Percentiles rank a stretch among this genome's conserved stretches.
Conservation (phyloP, 768 basidiomycete species). For the Calocybe indica region DNA sequence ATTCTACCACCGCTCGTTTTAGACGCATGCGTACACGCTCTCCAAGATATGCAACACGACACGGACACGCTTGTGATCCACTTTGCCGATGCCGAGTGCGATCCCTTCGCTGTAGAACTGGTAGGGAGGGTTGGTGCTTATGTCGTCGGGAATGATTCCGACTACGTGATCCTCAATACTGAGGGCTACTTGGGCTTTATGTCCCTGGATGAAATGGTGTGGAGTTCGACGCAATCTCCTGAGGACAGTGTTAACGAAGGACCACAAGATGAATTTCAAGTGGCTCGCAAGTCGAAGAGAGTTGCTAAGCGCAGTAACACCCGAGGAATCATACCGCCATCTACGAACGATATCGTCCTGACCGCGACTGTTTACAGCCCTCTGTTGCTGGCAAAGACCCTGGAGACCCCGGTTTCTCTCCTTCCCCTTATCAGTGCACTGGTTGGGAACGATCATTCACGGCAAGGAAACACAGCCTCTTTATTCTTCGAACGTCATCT, state of each 20-base stretch:
- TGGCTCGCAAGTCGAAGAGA: conserved; percentile 46
- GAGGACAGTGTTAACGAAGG: conserved; percentile 6
- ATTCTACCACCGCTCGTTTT: conserved; percentile 70
- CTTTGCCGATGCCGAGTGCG: conserved; percentile 78
- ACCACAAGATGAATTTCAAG: conserved; percentile 36
- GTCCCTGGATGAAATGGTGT: conserved; percentile 70
- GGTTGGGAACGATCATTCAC: conserved; percentile 77
- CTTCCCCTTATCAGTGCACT: conserved; percentile 75
- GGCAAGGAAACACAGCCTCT: conserved; percentile 45
- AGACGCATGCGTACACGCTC: conserved; percentile 49
- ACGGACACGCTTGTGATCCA: conserved; percentile 44
- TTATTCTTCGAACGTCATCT: conserved; percentile 65
- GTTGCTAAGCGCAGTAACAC: conserved; percentile 34
- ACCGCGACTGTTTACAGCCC: conserved; percentile 60
- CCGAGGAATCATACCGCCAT: conserved; percentile 52
- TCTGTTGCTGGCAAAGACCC: conserved; percentile 49
- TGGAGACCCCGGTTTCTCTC: conserved; percentile 63
- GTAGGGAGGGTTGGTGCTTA: conserved; percentile 70
- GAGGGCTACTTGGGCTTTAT: conserved; percentile 77
- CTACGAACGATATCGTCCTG: conserved; percentile 37
- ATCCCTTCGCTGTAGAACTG: conserved; percentile 80
- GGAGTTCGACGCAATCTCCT: conserved; percentile 35
- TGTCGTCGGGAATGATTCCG: conserved; percentile 76
- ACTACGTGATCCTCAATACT: conserved; percentile 73
- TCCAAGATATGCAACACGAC: conserved; percentile 32